These are phyloP conservation scores for Corynespora cassiicola DNA, from an alignment of 2,329 filamentous ascomycete species.

Conservation along the genomic window DNA sequence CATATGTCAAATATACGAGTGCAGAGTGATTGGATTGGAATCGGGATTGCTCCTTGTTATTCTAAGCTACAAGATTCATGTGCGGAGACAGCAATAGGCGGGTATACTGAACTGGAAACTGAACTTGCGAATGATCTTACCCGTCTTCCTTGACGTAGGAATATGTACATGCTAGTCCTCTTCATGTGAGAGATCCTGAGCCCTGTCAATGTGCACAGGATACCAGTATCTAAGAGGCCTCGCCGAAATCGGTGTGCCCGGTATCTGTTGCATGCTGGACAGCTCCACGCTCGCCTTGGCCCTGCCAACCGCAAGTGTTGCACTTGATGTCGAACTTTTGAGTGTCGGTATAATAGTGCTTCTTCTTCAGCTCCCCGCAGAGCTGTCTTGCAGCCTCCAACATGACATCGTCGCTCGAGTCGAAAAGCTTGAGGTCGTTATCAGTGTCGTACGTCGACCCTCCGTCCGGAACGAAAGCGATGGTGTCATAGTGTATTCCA, in stretches of 20 bases:
- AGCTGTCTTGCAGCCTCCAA: conserved; percentile 64
- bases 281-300: conserved; percentile 70
- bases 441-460: conserved; percentile 69
- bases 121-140: too few relatives aligned
- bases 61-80: too few relatives aligned
- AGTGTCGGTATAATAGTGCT: conserved; percentile 89
- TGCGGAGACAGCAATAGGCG: too few relatives aligned
- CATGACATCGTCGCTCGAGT: conserved; percentile 61
- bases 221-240: conserved; percentile 23
- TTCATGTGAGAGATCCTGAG: too few relatives aligned
- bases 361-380: conserved; percentile 67
- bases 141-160: too few relatives aligned
- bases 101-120: too few relatives aligned
- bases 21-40: too few relatives aligned
- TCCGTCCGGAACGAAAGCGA: conserved; percentile 72
- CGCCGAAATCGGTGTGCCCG: conserved; percentile 49
- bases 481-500: conserved; percentile 91
- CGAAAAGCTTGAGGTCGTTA: conserved; percentile 79
- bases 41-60: too few relatives aligned
- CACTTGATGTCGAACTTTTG: conserved; percentile 80
- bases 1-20: too few relatives aligned
- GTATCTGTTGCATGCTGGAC: conserved; percentile 67
- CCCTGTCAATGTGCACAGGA: too few relatives aligned
- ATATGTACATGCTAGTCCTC: too few relatives aligned
- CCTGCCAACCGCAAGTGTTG: conserved; percentile 73